Percentiles rank a stretch among this genome's conserved stretches.
These are phyloP conservation scores for Gastrolobium bilobum DNA, from an alignment of 306 rosid genomes.

Conservation along the genomic window DNA sequence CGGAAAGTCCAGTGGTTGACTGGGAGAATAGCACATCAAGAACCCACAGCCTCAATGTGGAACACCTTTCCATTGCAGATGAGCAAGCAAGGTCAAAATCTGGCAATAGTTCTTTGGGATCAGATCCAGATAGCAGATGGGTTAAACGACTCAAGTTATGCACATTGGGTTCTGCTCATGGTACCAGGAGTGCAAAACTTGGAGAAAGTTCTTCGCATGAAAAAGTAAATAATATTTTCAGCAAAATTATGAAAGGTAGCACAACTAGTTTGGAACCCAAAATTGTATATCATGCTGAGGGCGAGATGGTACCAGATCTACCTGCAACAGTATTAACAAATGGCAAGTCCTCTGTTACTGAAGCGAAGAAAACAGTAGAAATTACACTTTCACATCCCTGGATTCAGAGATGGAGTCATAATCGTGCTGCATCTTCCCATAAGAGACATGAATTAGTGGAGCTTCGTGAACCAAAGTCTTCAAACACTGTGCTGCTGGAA, in stretches of 20 bases:
- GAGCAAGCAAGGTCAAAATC: slow-evolving; percentile 58
- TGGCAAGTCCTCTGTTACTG: slow-evolving; percentile 46
- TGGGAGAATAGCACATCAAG: slow-evolving; percentile 80
- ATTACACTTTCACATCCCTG: slow-evolving; percentile 82
- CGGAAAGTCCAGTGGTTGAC: slow-evolving; percentile 59
- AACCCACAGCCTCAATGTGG: slow-evolving; percentile 82
- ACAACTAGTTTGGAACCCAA: slow-evolving; percentile 57
- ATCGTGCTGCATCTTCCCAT: slow-evolving; percentile 45
- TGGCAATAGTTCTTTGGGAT: slow-evolving; percentile 53
- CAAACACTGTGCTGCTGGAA: slow-evolving; percentile 39
- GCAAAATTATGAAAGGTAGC: slow-evolving; percentile 49
- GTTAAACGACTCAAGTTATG: slow-evolving; percentile 78
- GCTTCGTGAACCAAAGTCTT: slow-evolving; percentile 53
- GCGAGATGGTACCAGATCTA: slow-evolving; percentile 42
- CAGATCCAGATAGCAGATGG: slow-evolving; percentile 78
- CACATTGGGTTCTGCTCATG: slow-evolving; percentile 56
- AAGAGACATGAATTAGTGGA: slow-evolving; percentile 53
- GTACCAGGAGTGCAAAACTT: slow-evolving; percentile 64
- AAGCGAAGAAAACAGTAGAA: slow-evolving; percentile 55
- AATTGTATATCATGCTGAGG: slow-evolving; percentile 46
- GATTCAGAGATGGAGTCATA: slow-evolving; percentile 80
- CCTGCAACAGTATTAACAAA: slow-evolving; percentile 45
- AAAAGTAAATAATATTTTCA: slow-evolving; percentile 50
- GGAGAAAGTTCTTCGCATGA: slow-evolving; percentile 62
- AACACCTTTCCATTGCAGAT: slow-evolving; percentile 67